These are phyloP conservation scores for Mycena crocata DNA, from an alignment of 768 basidiomycete genomes.

Conservation along the genomic window DNA sequence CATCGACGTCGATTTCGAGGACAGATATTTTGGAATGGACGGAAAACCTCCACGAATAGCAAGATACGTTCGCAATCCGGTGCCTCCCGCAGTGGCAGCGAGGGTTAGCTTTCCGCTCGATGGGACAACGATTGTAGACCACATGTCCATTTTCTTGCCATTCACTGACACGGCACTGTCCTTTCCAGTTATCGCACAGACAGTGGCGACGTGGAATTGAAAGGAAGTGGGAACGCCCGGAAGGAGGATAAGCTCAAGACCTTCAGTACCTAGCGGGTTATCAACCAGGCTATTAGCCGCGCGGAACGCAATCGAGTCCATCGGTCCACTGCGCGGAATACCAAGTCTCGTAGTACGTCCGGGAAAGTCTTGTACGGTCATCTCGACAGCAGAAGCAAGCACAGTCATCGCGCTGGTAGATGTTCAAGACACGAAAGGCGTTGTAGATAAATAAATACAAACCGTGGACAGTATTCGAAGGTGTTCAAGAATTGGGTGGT, in stretches of 20 bases:
- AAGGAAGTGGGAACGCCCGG: conserved; percentile 57
- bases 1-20: conserved; percentile 75
- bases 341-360: conserved; percentile 66
- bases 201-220: conserved; percentile 60
- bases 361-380: conserved; percentile 68
- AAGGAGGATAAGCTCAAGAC: conserved; percentile 64
- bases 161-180: conserved; percentile 55
- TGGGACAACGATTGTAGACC: conserved; percentile 61
- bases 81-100: conserved; percentile 39
- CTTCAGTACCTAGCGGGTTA: conserved; percentile 62
- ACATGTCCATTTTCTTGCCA: conserved; percentile 53
- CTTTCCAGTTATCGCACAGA: conserved; percentile 70
- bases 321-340: conserved; percentile 72
- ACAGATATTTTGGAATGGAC: conserved; percentile 64
- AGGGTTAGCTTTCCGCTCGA: conserved; percentile 57
- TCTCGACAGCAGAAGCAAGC: conserved; percentile 64
- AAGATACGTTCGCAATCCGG: conserved; percentile 68
- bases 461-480: conserved; percentile 58
- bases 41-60: conserved; percentile 72
- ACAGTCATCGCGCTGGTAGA: conserved; percentile 62
- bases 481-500: conserved; percentile 62
- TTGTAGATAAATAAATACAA: conserved; percentile 20
- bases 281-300: conserved; percentile 70
- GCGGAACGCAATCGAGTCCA: conserved; percentile 69
- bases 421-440: no score